phyloP scores from a whole-genome alignment of 2,329 filamentous ascomycete species.

The Mycosphaerella sp. region DNA sequence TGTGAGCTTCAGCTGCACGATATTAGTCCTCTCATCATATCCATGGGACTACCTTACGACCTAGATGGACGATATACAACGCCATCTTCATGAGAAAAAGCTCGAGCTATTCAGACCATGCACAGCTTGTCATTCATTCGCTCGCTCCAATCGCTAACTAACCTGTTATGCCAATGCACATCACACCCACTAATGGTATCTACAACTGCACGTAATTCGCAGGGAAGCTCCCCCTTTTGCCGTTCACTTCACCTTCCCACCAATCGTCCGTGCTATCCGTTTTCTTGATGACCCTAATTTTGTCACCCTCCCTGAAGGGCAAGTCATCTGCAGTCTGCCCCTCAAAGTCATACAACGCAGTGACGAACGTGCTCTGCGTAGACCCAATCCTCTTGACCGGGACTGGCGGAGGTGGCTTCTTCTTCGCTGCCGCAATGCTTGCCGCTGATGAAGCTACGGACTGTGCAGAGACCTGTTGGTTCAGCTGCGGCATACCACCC shows the following conservation, averaged over 20 bases:
- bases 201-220: constrained; percentile 61
- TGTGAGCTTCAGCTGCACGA: no score
- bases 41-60: not conserved
- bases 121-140: no score
- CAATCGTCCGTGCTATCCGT: constrained; percentile 77
- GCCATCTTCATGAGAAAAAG: not conserved
- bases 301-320: constrained; percentile 68
- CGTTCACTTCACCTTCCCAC: constrained; percentile 75
- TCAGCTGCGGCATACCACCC: constrained; percentile 7
- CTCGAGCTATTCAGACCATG: no score
- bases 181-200: not conserved
- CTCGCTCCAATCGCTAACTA: not conserved
- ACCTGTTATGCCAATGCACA: not conserved
- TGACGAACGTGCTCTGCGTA: constrained; percentile 41
- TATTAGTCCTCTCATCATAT: no score
- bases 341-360: constrained; percentile 68
- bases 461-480: constrained; percentile 25
- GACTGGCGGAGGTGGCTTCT: constrained; percentile 70
- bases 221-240: constrained; percentile 65
- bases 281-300: constrained; percentile 70
- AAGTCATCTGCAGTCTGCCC: constrained; percentile 66
- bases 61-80: not conserved
- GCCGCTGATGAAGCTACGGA: constrained; percentile 31
- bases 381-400: constrained; percentile 52
- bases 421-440: constrained; percentile 49